Evolutionary conservation across 2,329 filamentous ascomycete species (phyloP), one percentile per base, ranked within the genome.

Genomic region (Ophiostoma ips): DNA sequence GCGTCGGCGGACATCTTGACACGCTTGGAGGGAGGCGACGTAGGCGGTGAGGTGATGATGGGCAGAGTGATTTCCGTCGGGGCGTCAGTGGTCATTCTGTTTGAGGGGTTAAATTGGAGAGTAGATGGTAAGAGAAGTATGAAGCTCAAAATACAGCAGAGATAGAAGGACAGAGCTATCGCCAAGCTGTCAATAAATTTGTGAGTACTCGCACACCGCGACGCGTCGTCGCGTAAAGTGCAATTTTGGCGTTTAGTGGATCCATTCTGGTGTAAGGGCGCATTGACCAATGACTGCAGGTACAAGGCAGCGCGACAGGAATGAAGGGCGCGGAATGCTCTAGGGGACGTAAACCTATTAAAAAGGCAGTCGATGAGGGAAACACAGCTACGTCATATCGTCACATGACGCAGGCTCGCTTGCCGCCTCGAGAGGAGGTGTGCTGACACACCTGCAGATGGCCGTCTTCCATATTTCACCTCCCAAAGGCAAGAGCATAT

Each of bases 11-110:
- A 46, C 53, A 56, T 78, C 72, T 88, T 92, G 60, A 84, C 76
- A 62, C 87, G 80, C 71, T 94, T 94, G 45, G 86, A 74, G 24
- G 86, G 79, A 28, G 87, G 87, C 9, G 85, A 89, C 51, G 75
- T 74, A 37, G 82, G 81, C 21, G 80, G 72, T 48, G 78, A 77
- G 12, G 40, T 43, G 24, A 31, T 43, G 40, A 43, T 37, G 30
- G 50, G 38, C 24, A 50, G 28, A 6, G 52, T 40, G 34, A 49
- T 31, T 30, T 52, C 43, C 35, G 48, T 24, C 19, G 53, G n/a
- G 21, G 46, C 35, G 50, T 52, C 49, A 16, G 49, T 36, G 45
- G 53, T 51, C 53, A 55, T 55, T 45, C 21, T 37, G 46, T 2
- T 18, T 11, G 28, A 19, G 24, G 24, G 21, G 24, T 6, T 36